A percentile compares a stretch with the other conserved stretches of the same genome.
These are phyloP conservation scores for Lentinus brumalis DNA, from an alignment of 768 basidiomycete species.

Conservation along the genomic window DNA sequence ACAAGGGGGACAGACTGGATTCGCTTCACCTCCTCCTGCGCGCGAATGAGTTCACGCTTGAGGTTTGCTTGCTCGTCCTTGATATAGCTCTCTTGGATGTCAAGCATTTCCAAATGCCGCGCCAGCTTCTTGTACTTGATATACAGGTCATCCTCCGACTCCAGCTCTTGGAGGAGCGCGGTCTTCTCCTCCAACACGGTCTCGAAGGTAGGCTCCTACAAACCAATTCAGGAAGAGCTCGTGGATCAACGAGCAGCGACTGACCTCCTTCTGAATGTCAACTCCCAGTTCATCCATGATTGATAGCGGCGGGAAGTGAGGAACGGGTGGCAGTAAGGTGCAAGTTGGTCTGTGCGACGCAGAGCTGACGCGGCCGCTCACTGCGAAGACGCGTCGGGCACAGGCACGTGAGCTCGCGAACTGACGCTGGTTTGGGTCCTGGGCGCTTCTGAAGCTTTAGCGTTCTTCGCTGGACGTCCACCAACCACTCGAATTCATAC, in stretches of 20 bases:
- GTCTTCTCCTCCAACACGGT: conserved; percentile 88
- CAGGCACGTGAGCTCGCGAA: conserved; percentile 15
- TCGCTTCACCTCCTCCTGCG: conserved; percentile 99
- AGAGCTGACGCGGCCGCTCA: conserved; percentile 34
- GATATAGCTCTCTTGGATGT: conserved; percentile 94
- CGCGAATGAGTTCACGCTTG: conserved; percentile 96
- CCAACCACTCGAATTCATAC: conserved; percentile 7
- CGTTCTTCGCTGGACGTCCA: conserved; percentile 14
- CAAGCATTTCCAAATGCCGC: conserved; percentile 93
- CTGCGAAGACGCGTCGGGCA: conserved; percentile 35
- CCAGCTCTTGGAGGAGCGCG: conserved; percentile 81
- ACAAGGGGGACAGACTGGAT: conserved; percentile 98
- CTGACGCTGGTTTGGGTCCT: background rate
- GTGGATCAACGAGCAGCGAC: background rate
- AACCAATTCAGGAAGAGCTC: background rate
- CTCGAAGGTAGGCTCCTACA: conserved; percentile 88
- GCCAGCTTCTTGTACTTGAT: conserved; percentile 97
- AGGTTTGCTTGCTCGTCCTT: conserved; percentile 98
- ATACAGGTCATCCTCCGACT: conserved; percentile 84
- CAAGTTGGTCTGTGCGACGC: conserved; percentile 8
- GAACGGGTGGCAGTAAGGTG: conserved; percentile 1
- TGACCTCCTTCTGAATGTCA: conserved; percentile 78
- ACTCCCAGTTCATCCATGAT: conserved; percentile 91
- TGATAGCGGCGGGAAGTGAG: conserved; percentile 18
- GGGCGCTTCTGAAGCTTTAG: conserved; percentile 1